Percentiles rank a stretch among this genome's conserved stretches.
phyloP scores from a whole-genome alignment of 306 rosid genomes.

The Begonia fuchsioides region DNA sequence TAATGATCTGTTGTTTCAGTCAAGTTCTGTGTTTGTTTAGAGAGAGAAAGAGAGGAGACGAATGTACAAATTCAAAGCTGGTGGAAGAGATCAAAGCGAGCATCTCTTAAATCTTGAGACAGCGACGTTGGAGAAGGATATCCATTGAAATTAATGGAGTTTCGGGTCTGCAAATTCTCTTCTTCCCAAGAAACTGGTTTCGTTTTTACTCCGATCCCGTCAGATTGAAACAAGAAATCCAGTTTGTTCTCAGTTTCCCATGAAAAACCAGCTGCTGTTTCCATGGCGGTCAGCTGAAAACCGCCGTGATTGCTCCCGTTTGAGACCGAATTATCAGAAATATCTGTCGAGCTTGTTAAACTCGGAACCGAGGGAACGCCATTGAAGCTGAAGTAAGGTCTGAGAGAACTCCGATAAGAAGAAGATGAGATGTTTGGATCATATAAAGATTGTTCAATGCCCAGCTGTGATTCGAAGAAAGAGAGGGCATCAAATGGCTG shows the following conservation, averaged over 20 bases:
- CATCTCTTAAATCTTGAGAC: constrained; percentile 58
- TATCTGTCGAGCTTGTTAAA: constrained; percentile 53
- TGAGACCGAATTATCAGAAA: constrained; percentile 57
- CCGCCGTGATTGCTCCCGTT: constrained; percentile 35
- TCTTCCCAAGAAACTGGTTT: constrained; percentile 43
- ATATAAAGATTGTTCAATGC: constrained; percentile 4
- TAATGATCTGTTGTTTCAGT: constrained; percentile 23
- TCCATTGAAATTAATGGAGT: constrained; percentile 56
- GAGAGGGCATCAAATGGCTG: constrained; percentile 1
- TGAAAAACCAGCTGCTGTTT: constrained; percentile 30
- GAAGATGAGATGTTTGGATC: constrained; percentile 3
- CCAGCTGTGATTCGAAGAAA: not conserved
- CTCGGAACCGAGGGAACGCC: constrained; percentile 66
- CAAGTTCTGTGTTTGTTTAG: constrained; percentile 36
- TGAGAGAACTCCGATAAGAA: constrained; percentile 8
- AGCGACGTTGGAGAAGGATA: constrained; percentile 59
- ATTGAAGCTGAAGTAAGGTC: constrained; percentile 17
- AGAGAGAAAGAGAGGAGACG: constrained; percentile 3
- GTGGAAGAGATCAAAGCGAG: constrained; percentile 70
- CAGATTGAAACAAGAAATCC: constrained; percentile 50
- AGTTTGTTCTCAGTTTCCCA: constrained; percentile 59
- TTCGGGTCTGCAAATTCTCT: constrained; percentile 20
- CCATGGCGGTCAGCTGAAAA: constrained; percentile 27
- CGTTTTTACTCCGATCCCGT: constrained; percentile 33
- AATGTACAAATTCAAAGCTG: constrained; percentile 47